These are phyloP conservation scores for Flammula alnicola DNA, from an alignment of 1,284 basidiomycete species.

Conservation along the genomic window DNA sequence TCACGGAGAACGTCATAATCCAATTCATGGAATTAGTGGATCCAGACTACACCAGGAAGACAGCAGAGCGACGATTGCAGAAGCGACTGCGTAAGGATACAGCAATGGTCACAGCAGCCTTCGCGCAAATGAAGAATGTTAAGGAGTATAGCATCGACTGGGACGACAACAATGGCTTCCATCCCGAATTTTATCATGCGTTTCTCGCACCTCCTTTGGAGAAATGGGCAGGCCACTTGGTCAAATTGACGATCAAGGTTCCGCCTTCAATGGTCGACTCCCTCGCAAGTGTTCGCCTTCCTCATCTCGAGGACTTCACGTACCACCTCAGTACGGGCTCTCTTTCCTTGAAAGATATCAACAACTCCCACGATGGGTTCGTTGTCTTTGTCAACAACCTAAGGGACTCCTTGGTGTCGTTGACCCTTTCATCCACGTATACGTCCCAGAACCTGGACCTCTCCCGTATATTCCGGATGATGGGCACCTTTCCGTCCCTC, in stretches of 20 bases:
- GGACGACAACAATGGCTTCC: slow-evolving; percentile 35
- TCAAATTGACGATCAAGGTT: slow-evolving; percentile 39
- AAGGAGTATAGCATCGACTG: slow-evolving; percentile 42
- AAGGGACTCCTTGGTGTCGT: slow-evolving; percentile 35
- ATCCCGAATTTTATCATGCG: slow-evolving; percentile 38
- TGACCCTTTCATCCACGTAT: slow-evolving; percentile 40
- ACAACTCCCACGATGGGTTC: slow-evolving; percentile 40
- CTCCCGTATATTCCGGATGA: slow-evolving; percentile 37
- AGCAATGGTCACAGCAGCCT: slow-evolving; percentile 32
- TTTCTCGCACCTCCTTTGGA: slow-evolving; percentile 40
- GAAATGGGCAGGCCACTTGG: slow-evolving; percentile 35
- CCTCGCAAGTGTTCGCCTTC: slow-evolving; percentile 37
- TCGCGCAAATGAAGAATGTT: slow-evolving; percentile 35
- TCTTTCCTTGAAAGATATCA: slow-evolving; percentile 32
- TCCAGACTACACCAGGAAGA: slow-evolving; percentile 32
- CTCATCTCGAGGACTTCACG: slow-evolving; percentile 37
- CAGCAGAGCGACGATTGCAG: slow-evolving; percentile 32
- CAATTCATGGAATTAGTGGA: slow-evolving; percentile 32
- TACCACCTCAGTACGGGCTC: slow-evolving; percentile 39
- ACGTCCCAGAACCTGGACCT: slow-evolving; percentile 43
- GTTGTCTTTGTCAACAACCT: slow-evolving; percentile 43
- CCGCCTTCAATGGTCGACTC: slow-evolving; percentile 38
- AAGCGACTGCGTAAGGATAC: slow-evolving; percentile 41
- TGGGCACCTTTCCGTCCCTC: slow-evolving; percentile 42
- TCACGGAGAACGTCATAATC: slow-evolving; percentile 31